phyloP scores from a whole-genome alignment of 768 basidiomycete species.

The Termitomyces bulborhizus region DNA sequence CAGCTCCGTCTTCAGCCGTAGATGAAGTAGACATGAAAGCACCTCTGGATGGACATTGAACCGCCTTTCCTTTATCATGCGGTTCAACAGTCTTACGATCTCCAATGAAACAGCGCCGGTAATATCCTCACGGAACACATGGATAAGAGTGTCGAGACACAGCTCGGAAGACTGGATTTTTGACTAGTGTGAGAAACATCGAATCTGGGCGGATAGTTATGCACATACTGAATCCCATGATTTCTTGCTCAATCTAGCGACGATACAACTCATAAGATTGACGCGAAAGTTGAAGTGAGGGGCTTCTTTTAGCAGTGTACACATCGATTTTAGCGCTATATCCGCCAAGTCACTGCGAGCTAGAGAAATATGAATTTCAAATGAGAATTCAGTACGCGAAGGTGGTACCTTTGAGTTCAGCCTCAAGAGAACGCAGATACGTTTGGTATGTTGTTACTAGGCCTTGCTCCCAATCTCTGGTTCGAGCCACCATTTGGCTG shows the following conservation, averaged over 20 bases:
- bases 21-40: constrained; percentile 73
- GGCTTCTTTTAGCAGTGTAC: constrained; percentile 72
- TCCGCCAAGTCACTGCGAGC: constrained; percentile 62
- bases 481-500: constrained; percentile 83
- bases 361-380: constrained; percentile 22
- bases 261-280: constrained; percentile 86
- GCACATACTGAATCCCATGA: constrained; percentile 81
- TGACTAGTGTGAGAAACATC: constrained; percentile 7
- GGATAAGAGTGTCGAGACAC: constrained; percentile 76
- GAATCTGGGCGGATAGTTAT: constrained; percentile 1
- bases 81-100: constrained; percentile 82
- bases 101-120: constrained; percentile 83
- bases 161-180: constrained; percentile 67
- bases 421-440: constrained; percentile 81
- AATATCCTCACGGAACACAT: constrained; percentile 77
- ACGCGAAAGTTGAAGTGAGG: constrained; percentile 96
- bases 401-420: constrained; percentile 74
- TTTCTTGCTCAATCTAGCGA: constrained; percentile 75
- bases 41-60: constrained; percentile 90
- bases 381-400: neutral
- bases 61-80: constrained; percentile 92
- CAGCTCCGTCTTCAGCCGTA: constrained; percentile 85
- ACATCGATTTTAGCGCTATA: constrained; percentile 78
- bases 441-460: constrained; percentile 83
- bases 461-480: constrained; percentile 95